Base-by-base conservation (phyloP, 75 land plant species). In the Cunninghamia lanceolata region DNA sequence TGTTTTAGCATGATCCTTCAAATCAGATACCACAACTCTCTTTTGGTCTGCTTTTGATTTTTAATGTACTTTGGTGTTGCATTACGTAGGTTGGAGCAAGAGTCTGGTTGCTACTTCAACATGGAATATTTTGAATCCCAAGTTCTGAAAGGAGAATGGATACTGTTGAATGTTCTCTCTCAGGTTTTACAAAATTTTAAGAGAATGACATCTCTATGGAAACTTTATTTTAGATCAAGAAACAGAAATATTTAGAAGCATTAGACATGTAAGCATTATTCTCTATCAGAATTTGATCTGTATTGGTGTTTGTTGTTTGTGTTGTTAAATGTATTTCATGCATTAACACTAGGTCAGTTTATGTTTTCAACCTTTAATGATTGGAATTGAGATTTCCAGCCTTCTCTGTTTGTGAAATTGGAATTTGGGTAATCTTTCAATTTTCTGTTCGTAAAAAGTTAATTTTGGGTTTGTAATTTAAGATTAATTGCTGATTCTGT, bases 151-250 rank as follows among this genome's bases (percentile, higher is more conserved):
- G 85, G 85, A 36, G 28, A 85, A 36, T 71, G 83, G 83, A 85
- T 66, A 43, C 39, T 17, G 85, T 36, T 32, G 85, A 85, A 82
- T 5, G 28, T 34, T 85, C 70, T 38, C 16, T 85, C 35, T 85
- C 28, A 19, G n/a, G 46, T 40, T 77, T 77, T 39, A 77, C 28
- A 6, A 40, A 77, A 39, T 0, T 77, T 6, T 1, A 40, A 9
- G 45, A 77, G 10, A 77, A 77, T 25, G 0, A 1, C 3, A 5
- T 40, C 17, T 40, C 45, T 38, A 1, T 1, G 21, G 40, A 40
- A 40, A 19, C 17, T 38, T 40, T 77, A 45, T 77, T 77, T 39
- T 21, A 38, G 25, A 40, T 77, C 28, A 40, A 45, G 9, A 77
- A 77, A 40, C 80, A 77, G n/a, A 77, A 77, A 36, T 77, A 77